Percentiles rank a stretch among this genome's conserved stretches.
Evolutionary conservation across 2,329 filamentous ascomycete species (phyloP).

Genomic region (Penicillium hesseltinei): DNA sequence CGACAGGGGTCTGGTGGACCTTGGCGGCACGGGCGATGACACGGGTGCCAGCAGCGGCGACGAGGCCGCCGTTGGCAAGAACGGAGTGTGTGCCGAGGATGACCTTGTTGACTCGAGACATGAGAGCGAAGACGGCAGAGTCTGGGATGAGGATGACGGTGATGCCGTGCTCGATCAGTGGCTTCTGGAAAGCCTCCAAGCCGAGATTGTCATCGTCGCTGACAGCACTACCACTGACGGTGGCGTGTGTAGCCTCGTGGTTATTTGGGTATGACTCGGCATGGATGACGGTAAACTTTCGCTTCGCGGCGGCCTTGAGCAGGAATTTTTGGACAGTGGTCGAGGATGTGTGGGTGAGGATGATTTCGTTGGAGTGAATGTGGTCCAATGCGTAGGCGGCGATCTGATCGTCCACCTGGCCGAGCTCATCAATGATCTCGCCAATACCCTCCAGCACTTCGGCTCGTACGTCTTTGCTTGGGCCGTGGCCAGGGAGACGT

Average conservation of each 20-base stretch:
- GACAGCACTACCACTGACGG: slow-evolving; percentile 55
- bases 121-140: slow-evolving; percentile 84
- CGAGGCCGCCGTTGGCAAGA: slow-evolving; percentile 80
- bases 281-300: slow-evolving; percentile 87
- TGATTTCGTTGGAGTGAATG: slow-evolving; percentile 88
- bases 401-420: slow-evolving; percentile 90
- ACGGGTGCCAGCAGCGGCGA: slow-evolving; percentile 79
- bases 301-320: slow-evolving; percentile 78
- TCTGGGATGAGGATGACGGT: slow-evolving; percentile 82
- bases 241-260: slow-evolving; percentile 61
- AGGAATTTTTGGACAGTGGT: slow-evolving; percentile 87
- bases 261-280: slow-evolving; percentile 72
- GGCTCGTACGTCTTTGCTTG: slow-evolving; percentile 69
- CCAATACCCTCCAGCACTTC: slow-evolving; percentile 93
- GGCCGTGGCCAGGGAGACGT: slow-evolving; percentile 28
- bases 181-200: slow-evolving; percentile 65
- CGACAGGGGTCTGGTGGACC: slow-evolving; percentile 76
- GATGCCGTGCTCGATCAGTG: slow-evolving; percentile 73
- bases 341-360: slow-evolving; percentile 84
- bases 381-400: slow-evolving; percentile 83
- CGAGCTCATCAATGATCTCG: slow-evolving; percentile 93
- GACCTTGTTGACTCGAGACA: slow-evolving; percentile 94
- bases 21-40: slow-evolving; percentile 82
- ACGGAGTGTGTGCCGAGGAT: slow-evolving; percentile 85
- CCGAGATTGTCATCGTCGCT: slow-evolving; percentile 50